A percentile compares a stretch with the other conserved stretches of the same genome.
Evolutionary conservation across 345 rosid genomes (phyloP).

Genomic region (Cardamine chenopodiifolia): DNA sequence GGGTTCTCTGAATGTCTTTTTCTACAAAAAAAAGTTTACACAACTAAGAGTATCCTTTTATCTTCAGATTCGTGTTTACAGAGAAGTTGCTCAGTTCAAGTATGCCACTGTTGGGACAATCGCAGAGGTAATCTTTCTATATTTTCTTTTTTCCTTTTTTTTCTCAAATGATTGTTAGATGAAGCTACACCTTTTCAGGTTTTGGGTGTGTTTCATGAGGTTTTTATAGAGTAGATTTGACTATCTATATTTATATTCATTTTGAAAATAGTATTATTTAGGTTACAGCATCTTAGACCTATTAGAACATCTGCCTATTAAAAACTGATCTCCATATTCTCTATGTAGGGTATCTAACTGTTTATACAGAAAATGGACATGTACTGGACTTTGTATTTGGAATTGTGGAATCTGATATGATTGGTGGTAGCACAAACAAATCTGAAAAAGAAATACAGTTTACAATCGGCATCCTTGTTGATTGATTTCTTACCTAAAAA

Average conservation of each 20-base stretch:
- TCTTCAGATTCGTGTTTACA: constrained; percentile 65
- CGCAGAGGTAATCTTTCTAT: constrained; percentile 68
- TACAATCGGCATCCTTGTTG: neutral
- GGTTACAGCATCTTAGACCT: neutral
- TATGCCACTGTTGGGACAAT: constrained; percentile 83
- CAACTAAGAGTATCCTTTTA: neutral
- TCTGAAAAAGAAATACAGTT: neutral
- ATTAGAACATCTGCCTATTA: neutral
- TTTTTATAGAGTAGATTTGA: neutral
- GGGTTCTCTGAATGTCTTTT: constrained; percentile 19
- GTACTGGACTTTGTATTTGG: constrained; percentile 1
- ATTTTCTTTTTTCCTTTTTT: neutral
- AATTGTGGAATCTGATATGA: constrained; percentile 3
- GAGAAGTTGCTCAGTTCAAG: constrained; percentile 50
- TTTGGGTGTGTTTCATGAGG: neutral
- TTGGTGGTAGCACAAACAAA: neutral
- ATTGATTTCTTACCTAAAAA: neutral
- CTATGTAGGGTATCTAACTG: neutral
- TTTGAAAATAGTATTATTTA: neutral
- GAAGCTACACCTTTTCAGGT: constrained; percentile 17
- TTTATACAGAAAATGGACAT: neutral
- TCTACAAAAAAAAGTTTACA: neutral
- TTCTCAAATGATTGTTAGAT: constrained; percentile 1
- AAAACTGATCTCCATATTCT: neutral
- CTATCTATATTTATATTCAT: neutral